These are phyloP conservation scores for Alternaria viburni DNA, from an alignment of 2,329 filamentous ascomycete species.

Conservation along the genomic window DNA sequence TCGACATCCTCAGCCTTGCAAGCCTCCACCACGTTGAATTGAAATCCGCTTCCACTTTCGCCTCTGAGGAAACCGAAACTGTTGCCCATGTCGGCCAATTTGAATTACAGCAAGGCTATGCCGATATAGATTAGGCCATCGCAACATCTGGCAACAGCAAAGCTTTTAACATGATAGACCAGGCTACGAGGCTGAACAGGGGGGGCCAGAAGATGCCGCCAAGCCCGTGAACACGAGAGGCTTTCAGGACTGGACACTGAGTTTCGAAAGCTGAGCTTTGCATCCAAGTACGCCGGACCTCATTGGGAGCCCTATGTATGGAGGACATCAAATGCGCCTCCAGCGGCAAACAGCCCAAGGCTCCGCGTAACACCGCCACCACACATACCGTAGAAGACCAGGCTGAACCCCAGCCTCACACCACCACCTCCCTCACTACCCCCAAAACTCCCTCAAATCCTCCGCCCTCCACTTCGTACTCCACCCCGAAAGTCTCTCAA, in stretches of 20 bases:
- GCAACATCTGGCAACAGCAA: not conserved
- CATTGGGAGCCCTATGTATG: not conserved
- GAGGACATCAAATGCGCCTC: not conserved
- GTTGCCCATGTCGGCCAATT: not conserved
- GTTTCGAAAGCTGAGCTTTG: not conserved
- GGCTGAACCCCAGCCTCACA: not conserved
- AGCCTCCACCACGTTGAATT: not conserved
- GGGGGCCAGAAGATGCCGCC: not conserved
- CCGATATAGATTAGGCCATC: not conserved
- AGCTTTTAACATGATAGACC: not conserved
- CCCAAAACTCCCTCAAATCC: slow-evolving; percentile 61
- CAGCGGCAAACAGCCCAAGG: not conserved
- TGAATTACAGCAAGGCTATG: not conserved
- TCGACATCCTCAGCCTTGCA: not conserved
- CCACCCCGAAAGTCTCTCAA: slow-evolving; percentile 62
- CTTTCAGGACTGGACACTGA: not conserved
- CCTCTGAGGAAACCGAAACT: not conserved
- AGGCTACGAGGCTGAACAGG: not conserved
- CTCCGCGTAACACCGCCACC: not conserved
- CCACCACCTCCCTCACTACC: slow-evolving; percentile 16
- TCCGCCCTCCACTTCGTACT: slow-evolving; percentile 60
- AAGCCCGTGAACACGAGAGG: not conserved
- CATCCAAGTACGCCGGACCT: not conserved
- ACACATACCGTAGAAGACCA: not conserved
- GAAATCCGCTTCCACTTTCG: not conserved